Evolutionary conservation across 331 rosid genomes (phyloP).

Genomic region (Quercus lobata): DNA sequence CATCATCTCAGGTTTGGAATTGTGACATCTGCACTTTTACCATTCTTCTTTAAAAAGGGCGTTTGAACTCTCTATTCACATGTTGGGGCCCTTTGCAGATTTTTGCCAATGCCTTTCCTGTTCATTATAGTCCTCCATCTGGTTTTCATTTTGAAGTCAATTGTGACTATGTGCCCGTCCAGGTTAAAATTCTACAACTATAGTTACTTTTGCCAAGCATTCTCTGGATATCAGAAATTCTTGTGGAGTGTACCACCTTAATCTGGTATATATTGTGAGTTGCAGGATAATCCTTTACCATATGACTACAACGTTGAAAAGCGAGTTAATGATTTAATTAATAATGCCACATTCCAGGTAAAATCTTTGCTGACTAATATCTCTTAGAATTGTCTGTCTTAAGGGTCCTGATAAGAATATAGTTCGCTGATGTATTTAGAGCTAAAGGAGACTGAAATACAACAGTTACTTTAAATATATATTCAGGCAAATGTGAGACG

Average conservation of each 20-base stretch:
- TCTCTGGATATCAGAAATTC: background rate
- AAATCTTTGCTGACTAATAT: background rate
- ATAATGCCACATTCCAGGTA: slow-evolving; percentile 53
- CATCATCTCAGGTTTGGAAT: slow-evolving; percentile 65
- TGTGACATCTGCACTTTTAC: slow-evolving; percentile 1
- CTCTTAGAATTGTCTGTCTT: background rate
- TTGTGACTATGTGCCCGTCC: slow-evolving; percentile 38
- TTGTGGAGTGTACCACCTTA: background rate
- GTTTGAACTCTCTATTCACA: background rate
- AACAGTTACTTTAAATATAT: slow-evolving; percentile 6
- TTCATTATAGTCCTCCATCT: slow-evolving; percentile 65
- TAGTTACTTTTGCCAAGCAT: background rate
- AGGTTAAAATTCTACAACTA: slow-evolving; percentile 41
- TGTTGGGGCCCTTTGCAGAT: slow-evolving; percentile 35
- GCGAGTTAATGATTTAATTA: slow-evolving; percentile 65
- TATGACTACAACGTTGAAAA: slow-evolving; percentile 62
- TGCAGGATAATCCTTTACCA: slow-evolving; percentile 74
- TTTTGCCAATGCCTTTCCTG: slow-evolving; percentile 84
- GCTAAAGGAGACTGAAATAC: background rate
- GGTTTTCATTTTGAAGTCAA: slow-evolving; percentile 76
- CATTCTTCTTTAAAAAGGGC: background rate
- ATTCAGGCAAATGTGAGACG: slow-evolving; percentile 80
- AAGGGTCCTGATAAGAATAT: background rate
- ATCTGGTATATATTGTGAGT: background rate
- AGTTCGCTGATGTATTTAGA: background rate